Evolutionary conservation across 495 filamentous ascomycete species (phyloP).

Genomic region (Tetracladium marchalianum): DNA sequence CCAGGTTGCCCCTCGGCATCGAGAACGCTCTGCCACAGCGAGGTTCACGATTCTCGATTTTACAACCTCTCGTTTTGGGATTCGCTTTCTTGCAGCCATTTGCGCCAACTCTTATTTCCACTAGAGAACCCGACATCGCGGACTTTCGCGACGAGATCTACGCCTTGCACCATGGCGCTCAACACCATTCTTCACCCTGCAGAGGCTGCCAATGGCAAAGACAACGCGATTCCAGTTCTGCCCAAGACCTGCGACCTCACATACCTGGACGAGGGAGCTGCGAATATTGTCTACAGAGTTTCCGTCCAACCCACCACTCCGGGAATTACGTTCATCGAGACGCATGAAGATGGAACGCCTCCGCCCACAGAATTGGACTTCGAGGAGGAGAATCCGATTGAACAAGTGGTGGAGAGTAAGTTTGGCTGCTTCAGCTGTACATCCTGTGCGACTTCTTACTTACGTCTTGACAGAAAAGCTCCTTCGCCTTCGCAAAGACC

Average conservation of each 20-base stretch:
- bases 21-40: no score
- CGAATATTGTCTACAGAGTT: constrained; percentile 20
- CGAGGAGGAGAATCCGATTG: constrained; percentile 1
- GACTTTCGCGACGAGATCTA: no score
- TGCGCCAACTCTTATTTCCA: no score
- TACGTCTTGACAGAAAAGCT: constrained; percentile 13
- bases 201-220: no score
- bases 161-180: no score
- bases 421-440: neutral
- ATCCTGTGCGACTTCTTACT: neutral
- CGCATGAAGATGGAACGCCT: constrained; percentile 10
- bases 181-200: no score
- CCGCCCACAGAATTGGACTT: constrained; percentile 10
- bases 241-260: neutral
- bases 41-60: no score
- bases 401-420: constrained; percentile 11
- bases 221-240: neutral
- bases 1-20: no score
- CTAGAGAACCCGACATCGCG: no score
- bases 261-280: constrained; percentile 19
- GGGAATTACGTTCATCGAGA: constrained; percentile 2
- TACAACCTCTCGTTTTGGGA: no score
- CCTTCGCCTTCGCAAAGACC: constrained; percentile 17
- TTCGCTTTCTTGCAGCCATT: no score
- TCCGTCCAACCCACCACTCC: constrained; percentile 4